Evolutionary conservation across 768 basidiomycete genomes (phyloP).

Genomic region (Hericium alpestre): DNA sequence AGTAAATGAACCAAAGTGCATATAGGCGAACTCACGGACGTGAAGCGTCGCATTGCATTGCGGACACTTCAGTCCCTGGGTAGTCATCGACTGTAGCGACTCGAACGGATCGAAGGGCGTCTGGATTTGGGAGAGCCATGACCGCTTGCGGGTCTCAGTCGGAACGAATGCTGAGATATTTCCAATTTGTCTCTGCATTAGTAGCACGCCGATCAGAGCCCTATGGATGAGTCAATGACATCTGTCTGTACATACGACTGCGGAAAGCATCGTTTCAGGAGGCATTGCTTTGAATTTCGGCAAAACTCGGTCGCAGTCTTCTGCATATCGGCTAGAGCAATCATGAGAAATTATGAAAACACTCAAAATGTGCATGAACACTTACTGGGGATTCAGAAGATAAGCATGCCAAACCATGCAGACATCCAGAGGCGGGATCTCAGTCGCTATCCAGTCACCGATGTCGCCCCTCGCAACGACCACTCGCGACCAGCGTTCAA

Average conservation of each 20-base stretch:
- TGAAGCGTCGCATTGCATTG: conserved; percentile 19
- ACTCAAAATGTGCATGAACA: not conserved
- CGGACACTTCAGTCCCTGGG: conserved; percentile 25
- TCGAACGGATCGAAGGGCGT: conserved; percentile 25
- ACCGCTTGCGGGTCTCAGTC: not conserved
- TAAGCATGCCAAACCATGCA: conserved; percentile 34
- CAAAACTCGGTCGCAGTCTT: conserved; percentile 9
- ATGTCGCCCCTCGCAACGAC: conserved; percentile 13
- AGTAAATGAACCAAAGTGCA: not conserved
- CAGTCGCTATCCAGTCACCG: conserved; percentile 16
- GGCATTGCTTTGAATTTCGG: not conserved
- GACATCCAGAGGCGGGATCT: conserved; percentile 27
- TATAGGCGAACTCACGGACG: conserved; percentile 19
- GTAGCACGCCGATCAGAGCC: not conserved
- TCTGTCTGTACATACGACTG: conserved; percentile 7
- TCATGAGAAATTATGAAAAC: not conserved
- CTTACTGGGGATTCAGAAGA: conserved; percentile 26
- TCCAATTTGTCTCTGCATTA: conserved; percentile 7
- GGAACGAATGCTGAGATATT: conserved; percentile 8
- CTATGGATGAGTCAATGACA: too few relatives aligned
- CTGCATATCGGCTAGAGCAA: conserved; percentile 12
- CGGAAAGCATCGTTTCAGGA: not conserved
- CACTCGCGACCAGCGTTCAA: conserved; percentile 21
- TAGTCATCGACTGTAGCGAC: conserved; percentile 14
- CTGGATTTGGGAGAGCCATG: conserved; percentile 11